These are phyloP conservation scores for Pelargonium australe DNA, from an alignment of 441 rosid species.

Conservation along the genomic window DNA sequence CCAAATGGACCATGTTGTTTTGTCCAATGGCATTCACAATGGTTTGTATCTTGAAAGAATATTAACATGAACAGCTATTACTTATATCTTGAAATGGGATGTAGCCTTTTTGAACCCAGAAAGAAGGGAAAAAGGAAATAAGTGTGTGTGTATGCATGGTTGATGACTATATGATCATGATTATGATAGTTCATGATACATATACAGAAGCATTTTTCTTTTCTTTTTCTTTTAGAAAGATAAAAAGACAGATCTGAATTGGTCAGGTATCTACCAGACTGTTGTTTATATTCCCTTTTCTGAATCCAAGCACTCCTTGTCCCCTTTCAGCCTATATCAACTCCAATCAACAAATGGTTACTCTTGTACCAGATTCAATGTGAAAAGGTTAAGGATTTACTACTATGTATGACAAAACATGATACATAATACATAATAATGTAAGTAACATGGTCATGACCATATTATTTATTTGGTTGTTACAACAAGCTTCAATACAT, in stretches of 20 bases:
- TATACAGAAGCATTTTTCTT: background rate
- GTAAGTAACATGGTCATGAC: no score
- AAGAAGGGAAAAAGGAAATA: background rate
- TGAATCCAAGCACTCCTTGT: constrained; percentile 7
- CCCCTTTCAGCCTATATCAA: background rate
- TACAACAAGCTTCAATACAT: no score
- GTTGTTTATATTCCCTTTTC: constrained; percentile 13
- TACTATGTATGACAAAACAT: no score
- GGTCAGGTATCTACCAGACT: constrained; percentile 24
- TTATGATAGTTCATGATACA: constrained; percentile 11
- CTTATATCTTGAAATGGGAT: no score
- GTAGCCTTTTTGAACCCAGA: no score
- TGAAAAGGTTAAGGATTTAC: no score
- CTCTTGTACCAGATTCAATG: no score
- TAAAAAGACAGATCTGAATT: constrained; percentile 14
- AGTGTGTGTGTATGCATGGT: background rate
- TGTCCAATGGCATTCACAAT: background rate
- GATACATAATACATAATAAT: no score
- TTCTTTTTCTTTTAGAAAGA: background rate
- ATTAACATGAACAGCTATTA: no score
- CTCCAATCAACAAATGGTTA: no score
- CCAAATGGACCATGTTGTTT: constrained; percentile 6
- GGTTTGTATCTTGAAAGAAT: no score
- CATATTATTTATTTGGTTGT: no score
- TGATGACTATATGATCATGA: constrained; percentile 7